Conservation (phyloP, 2,329 filamentous ascomycete species). For the Aureobasidium mangrovei region DNA sequence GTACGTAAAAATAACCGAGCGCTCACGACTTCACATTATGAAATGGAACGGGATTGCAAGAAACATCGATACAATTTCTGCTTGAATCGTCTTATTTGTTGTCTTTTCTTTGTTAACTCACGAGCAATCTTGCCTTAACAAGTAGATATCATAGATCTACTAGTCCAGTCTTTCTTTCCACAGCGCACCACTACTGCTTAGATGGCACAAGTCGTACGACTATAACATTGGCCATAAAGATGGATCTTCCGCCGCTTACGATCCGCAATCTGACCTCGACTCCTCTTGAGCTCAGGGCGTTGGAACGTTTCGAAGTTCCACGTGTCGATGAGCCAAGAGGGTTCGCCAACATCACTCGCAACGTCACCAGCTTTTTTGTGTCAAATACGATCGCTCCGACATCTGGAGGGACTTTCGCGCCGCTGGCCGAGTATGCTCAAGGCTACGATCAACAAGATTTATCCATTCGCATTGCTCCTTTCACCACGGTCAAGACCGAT, state of each 20-base stretch:
- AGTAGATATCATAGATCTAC: too few relatives aligned
- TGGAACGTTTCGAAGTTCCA: conserved; percentile 63
- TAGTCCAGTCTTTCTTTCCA: too few relatives aligned
- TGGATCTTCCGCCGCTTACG: conserved; percentile 40
- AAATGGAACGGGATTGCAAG: too few relatives aligned
- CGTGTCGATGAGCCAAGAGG: conserved; percentile 35
- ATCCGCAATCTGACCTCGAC: conserved; percentile 75
- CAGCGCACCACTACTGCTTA: too few relatives aligned
- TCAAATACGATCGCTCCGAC: conserved; percentile 29
- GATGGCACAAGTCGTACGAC: too few relatives aligned
- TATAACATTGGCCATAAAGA: neutral
- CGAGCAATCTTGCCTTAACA: too few relatives aligned
- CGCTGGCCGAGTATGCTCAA: conserved; percentile 46
- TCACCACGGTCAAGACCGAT: conserved; percentile 55
- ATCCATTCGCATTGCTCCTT: conserved; percentile 57
- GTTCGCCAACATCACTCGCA: conserved; percentile 26
- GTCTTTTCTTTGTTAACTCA: too few relatives aligned
- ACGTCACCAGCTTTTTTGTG: conserved; percentile 41
- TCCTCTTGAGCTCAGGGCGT: conserved; percentile 59
- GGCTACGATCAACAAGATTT: conserved; percentile 55
- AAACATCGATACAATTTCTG: too few relatives aligned
- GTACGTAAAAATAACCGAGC: too few relatives aligned
- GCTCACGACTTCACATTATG: too few relatives aligned
- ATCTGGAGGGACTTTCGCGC: conserved; percentile 20
- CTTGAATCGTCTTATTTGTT: too few relatives aligned